A percentile compares a stretch with the other conserved stretches of the same genome.
Conservation (phyloP, 352 stramenopile species). For the Globisporangium megalacanthum region DNA sequence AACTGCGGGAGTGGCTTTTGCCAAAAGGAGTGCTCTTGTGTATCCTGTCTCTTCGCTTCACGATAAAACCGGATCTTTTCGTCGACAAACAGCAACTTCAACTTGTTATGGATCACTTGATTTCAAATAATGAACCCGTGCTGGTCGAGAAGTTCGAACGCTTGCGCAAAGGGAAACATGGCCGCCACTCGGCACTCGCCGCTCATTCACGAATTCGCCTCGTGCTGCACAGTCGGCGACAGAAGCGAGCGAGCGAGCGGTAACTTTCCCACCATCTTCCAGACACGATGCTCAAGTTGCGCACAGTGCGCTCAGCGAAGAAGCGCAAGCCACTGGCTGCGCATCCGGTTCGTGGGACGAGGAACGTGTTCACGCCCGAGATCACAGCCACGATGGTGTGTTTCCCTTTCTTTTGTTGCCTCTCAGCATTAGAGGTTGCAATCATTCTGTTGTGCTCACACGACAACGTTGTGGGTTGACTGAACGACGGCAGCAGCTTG, state of each 20-base stretch:
- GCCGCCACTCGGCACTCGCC: background rate
- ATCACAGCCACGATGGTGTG: conserved; percentile 3
- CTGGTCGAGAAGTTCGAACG: background rate
- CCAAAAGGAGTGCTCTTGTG: background rate
- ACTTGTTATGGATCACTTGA: conserved; percentile 3
- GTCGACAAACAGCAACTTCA: conserved; percentile 8
- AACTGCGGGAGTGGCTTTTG: background rate
- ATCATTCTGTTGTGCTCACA: no score
- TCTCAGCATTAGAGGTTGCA: no score
- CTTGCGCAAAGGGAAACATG: background rate
- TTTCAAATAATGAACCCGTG: background rate
- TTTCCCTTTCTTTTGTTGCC: background rate
- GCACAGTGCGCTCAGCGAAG: background rate
- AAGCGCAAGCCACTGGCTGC: background rate
- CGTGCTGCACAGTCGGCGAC: background rate
- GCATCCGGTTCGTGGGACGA: background rate
- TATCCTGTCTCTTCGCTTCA: background rate
- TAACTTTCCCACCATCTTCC: no score
- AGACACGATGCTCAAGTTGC: background rate
- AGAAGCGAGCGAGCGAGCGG: background rate
- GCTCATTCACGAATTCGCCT: conserved; percentile 10
- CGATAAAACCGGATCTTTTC: conserved; percentile 6
- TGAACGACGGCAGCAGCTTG: background rate
- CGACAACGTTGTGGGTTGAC: no score
- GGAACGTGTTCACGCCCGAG: background rate